phyloP scores from a whole-genome alignment of 805 yeast genomes.

The Saturnispora galanensis region DNA sequence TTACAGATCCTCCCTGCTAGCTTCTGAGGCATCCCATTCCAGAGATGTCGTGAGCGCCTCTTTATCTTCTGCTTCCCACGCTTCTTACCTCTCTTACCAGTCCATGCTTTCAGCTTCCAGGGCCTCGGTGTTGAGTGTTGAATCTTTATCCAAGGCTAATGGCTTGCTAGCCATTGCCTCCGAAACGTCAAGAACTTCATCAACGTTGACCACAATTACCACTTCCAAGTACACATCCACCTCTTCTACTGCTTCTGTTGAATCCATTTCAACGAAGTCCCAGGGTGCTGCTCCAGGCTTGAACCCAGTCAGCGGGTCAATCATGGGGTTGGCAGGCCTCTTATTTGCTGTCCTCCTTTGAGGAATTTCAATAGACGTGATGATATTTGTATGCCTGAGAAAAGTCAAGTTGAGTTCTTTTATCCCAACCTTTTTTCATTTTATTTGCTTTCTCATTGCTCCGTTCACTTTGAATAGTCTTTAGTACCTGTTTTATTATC shows the following conservation, averaged over 20 bases:
- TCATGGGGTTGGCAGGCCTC: slow-evolving; percentile 28
- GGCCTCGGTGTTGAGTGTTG: slow-evolving; percentile 6
- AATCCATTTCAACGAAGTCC: slow-evolving; percentile 10
- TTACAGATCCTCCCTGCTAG: slow-evolving; percentile 14
- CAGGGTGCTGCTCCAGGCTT: slow-evolving; percentile 21
- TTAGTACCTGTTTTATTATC: not conserved
- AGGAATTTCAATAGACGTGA: slow-evolving; percentile 2
- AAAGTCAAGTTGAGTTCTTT: not conserved
- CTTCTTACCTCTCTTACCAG: slow-evolving; percentile 9
- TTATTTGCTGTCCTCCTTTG: slow-evolving; percentile 30
- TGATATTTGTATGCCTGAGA: not conserved
- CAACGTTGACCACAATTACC: slow-evolving; percentile 6
- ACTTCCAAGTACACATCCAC: slow-evolving; percentile 21
- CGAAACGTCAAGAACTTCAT: slow-evolving; percentile 16
- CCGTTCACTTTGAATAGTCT: not conserved
- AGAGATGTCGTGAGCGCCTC: slow-evolving; percentile 4
- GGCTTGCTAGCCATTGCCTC: slow-evolving; percentile 35
- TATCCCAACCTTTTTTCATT: not conserved
- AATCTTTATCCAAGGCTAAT: slow-evolving; percentile 26
- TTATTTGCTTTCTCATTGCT: not conserved
- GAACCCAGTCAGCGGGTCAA: slow-evolving; percentile 24
- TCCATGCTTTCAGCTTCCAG: slow-evolving; percentile 8
- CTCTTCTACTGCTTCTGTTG: slow-evolving; percentile 20
- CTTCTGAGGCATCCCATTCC: slow-evolving; percentile 12
- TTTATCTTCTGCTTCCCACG: slow-evolving; percentile 5